Evolutionary conservation across 192 early-diverging fungal species (phyloP).

Genomic region (Umbelopsis sp.): DNA sequence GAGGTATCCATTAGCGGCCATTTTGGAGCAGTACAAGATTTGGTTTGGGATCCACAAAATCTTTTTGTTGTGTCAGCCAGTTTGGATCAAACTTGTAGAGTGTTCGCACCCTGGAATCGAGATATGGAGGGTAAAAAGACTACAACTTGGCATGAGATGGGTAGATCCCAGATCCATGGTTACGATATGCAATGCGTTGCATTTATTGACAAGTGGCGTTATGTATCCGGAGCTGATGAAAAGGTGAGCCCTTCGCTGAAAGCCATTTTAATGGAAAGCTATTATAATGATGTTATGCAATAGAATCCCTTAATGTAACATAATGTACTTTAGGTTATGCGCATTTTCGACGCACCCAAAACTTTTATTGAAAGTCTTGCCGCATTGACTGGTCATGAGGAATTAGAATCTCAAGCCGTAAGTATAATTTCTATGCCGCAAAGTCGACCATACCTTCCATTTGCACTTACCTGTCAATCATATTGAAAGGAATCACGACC

Average conservation of each 20-base stretch:
- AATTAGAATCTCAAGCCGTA: conserved; percentile 43
- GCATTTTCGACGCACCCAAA: conserved; percentile 85
- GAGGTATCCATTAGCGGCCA: conserved; percentile 79
- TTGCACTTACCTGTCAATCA: background rate
- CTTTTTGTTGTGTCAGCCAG: conserved; percentile 75
- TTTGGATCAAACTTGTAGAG: conserved; percentile 86
- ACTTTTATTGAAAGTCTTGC: conserved; percentile 72
- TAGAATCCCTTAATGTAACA: too few species aligned
- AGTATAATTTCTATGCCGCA: background rate
- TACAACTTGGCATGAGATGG: conserved; percentile 86
- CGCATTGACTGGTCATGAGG: conserved; percentile 44
- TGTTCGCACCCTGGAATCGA: conserved; percentile 76
- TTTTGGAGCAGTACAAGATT: conserved; percentile 72
- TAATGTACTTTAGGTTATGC: too few species aligned
- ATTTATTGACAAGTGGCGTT: conserved; percentile 71
- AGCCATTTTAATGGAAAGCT: too few species aligned
- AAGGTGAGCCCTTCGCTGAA: conserved; percentile 53
- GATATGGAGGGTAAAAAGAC: conserved; percentile 10
- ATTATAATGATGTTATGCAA: too few species aligned
- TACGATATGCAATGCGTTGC: conserved; percentile 90
- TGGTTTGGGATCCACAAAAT: conserved; percentile 82
- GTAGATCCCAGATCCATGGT: conserved; percentile 94
- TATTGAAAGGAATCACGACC: conserved; percentile 51
- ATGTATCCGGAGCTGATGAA: conserved; percentile 92
- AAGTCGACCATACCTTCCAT: background rate